Evolutionary conservation across 1,284 basidiomycete species (phyloP), one percentile per base, ranked within the genome.

Genomic region (Entoloma clypeatum): DNA sequence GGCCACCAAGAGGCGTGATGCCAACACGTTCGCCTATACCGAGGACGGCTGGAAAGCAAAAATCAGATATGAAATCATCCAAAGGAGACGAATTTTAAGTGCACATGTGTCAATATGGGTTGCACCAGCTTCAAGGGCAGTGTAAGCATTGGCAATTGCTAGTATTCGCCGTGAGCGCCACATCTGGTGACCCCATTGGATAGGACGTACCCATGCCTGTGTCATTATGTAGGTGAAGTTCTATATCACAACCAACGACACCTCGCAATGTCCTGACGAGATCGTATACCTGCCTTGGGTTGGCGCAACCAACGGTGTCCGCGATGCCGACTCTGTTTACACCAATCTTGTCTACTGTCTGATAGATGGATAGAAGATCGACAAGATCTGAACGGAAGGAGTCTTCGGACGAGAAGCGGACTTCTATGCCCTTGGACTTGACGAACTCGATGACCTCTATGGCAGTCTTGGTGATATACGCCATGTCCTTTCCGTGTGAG

Each of bases 401-500:
- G 68, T 99, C 96, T 68, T 99, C 96, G 24, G 95, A 96, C 21
- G 95, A 99, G 81, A 99, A 99, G 49, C 96, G 91, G 64, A 99
- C 93, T 73, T 99, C 96, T 62, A 99, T 97, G 47, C 89, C 90
- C 86, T 98, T 99, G 74, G 88, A 92, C 81, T 99, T 99, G 77
- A 99, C 95, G 57, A 89, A 99, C 61, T 97, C 82, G 68, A 99
- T 99, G 57, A 99, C 96, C 69, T 98, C 95, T 59, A 98, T 93
- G 48, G 95, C 88, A 25, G 86, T 89, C 80, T 97, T 98, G 77
- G 96, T 97, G 71, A 99, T 99, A 74, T 98, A 99, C 40, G 92
- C 77, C 92, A 99, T 99, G 68, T 99, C 96, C 81, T 99, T 99
- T 59, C 96, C 96, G 68, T 99, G 96, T 31, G 95, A 98, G 77